These are phyloP conservation scores for Bipolaris oryzae DNA, from an alignment of 2,329 filamentous ascomycete species.

Conservation along the genomic window DNA sequence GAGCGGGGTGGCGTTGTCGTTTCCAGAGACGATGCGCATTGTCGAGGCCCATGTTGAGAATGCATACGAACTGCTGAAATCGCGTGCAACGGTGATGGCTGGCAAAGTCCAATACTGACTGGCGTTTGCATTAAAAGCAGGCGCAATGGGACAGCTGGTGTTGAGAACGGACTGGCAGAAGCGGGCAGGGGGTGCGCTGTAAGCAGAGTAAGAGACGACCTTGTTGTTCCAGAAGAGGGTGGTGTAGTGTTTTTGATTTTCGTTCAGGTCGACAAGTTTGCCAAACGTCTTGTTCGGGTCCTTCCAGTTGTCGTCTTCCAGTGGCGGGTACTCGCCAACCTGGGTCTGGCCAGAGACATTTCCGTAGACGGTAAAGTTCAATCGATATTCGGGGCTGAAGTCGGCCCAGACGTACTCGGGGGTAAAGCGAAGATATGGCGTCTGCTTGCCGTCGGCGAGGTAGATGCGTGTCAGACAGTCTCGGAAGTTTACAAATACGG, in stretches of 20 bases:
- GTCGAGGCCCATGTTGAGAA: conserved; percentile 82
- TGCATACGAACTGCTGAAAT: conserved; percentile 81
- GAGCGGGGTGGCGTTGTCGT: conserved; percentile 66
- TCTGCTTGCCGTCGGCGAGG: conserved; percentile 62
- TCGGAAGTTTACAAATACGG: conserved; percentile 74
- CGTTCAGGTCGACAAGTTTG: conserved; percentile 75
- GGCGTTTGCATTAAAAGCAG: conserved; percentile 68
- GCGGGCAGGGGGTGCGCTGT: conserved; percentile 52
- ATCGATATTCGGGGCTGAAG: conserved; percentile 68
- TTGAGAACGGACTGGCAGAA: conserved; percentile 69
- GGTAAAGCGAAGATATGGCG: conserved; percentile 75
- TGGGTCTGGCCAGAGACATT: conserved; percentile 81
- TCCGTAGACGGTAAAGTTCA: conserved; percentile 83
- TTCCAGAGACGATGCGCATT: conserved; percentile 76
- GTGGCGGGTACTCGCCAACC: conserved; percentile 63
- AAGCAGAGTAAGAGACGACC: conserved; percentile 79
- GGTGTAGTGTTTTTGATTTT: conserved; percentile 65
- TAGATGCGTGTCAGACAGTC: conserved; percentile 73
- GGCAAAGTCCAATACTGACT: conserved; percentile 64
- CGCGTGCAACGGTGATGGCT: conserved; percentile 73
- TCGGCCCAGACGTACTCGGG: conserved; percentile 75
- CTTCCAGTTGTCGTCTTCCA: conserved; percentile 63
- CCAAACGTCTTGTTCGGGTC: conserved; percentile 67
- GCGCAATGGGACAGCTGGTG: conserved; percentile 72
- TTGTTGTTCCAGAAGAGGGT: conserved; percentile 75